A percentile compares a stretch with the other conserved stretches of the same genome.
phyloP scores from a whole-genome alignment of 2,329 filamentous ascomycete species.

The Colletotrichum zoysiae region DNA sequence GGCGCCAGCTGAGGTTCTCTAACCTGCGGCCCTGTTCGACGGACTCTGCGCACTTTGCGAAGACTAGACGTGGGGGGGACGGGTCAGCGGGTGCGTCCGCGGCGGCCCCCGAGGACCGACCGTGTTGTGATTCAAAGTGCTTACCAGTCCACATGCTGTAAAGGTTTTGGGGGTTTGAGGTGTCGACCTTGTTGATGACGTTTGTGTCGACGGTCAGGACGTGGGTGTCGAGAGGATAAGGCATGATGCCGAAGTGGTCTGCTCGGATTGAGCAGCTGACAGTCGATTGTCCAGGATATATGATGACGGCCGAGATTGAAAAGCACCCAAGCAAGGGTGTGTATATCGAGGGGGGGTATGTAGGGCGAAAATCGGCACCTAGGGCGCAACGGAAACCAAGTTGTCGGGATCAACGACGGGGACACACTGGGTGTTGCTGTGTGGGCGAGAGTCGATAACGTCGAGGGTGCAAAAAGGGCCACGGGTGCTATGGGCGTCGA shows the following conservation, averaged over 20 bases:
- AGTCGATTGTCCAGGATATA: conserved; percentile 42
- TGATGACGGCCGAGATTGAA: conserved; percentile 44
- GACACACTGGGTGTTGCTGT: conserved; percentile 1
- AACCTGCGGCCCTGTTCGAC: conserved; percentile 92
- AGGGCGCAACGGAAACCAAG: conserved; percentile 17
- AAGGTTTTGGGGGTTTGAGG: no score
- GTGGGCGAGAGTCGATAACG: conserved; percentile 16
- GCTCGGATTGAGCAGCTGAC: conserved; percentile 54
- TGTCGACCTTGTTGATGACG: no score
- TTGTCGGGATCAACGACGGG: conserved; percentile 9
- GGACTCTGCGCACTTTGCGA: conserved; percentile 93
- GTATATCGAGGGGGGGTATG: not conserved
- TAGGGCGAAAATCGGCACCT: conserved; percentile 31
- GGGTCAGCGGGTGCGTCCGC: not conserved
- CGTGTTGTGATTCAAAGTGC: conserved; percentile 49
- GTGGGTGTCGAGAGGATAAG: no score
- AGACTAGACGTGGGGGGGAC: conserved; percentile 68
- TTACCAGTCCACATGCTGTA: conserved; percentile 43
- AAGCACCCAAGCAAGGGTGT: conserved; percentile 20
- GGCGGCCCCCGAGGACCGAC: conserved; percentile 15
- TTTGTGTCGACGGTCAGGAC: no score
- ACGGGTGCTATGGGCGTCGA: conserved; percentile 5
- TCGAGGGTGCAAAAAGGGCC: conserved; percentile 2
- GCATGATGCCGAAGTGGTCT: conserved; percentile 43
- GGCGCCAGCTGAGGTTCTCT: conserved; percentile 95